phyloP scores from a whole-genome alignment of 495 filamentous ascomycete genomes.

The Penicillium parvum region DNA sequence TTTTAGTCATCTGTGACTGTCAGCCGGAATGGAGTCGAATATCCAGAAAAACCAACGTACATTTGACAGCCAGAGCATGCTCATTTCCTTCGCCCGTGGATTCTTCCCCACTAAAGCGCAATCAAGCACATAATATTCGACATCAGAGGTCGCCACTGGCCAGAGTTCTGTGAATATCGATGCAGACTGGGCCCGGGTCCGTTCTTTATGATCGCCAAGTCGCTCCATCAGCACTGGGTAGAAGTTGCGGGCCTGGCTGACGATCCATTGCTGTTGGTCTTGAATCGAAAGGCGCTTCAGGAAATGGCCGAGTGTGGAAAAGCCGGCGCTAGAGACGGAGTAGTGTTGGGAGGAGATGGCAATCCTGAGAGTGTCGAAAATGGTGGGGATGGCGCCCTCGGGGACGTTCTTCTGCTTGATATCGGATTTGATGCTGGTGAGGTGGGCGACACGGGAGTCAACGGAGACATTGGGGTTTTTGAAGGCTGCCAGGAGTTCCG shows the following conservation, averaged over 20 bases:
- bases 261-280: slow-evolving; percentile 64
- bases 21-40: neutral
- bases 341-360: slow-evolving; percentile 69
- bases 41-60: slow-evolving; percentile 44
- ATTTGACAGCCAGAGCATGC: slow-evolving; percentile 73
- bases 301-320: slow-evolving; percentile 81
- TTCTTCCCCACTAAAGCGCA: slow-evolving; percentile 74
- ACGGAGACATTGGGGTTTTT: slow-evolving; percentile 61
- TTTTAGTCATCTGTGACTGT: slow-evolving; percentile 63
- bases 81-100: slow-evolving; percentile 72
- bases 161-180: slow-evolving; percentile 70
- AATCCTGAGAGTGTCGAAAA: slow-evolving; percentile 69
- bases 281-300: slow-evolving; percentile 79
- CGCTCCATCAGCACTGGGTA: slow-evolving; percentile 73
- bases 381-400: slow-evolving; percentile 60
- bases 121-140: slow-evolving; percentile 76
- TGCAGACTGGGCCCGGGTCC: slow-evolving; percentile 63
- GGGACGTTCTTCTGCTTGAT: slow-evolving; percentile 88
- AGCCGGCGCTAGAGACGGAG: slow-evolving; percentile 64
- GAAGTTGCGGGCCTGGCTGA: slow-evolving; percentile 59
- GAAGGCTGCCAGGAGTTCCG: slow-evolving; percentile 60
- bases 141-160: slow-evolving; percentile 59
- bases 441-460: slow-evolving; percentile 65
- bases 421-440: slow-evolving; percentile 71
- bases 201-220: slow-evolving; percentile 84